Evolutionary conservation across 805 yeast species (phyloP).

Genomic region (Cyberlindnera euphorbiae): DNA sequence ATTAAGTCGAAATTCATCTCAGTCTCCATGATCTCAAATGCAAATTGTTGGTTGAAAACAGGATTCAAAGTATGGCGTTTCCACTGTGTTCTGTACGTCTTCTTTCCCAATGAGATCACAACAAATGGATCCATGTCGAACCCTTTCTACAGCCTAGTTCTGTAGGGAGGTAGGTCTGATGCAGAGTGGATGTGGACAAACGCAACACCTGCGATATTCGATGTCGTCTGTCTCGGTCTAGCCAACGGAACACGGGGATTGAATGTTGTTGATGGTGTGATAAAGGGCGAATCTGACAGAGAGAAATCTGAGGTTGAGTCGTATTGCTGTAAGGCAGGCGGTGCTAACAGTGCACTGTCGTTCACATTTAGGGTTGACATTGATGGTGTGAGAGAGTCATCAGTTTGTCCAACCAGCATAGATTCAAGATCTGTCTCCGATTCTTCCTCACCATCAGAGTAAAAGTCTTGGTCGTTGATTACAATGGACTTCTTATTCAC

Average conservation of each 20-base stretch:
- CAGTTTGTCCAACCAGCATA: conserved; percentile 7
- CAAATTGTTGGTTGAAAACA: conserved; percentile 69
- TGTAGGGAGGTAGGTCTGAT: conserved; percentile 71
- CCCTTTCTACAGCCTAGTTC: conserved; percentile 52
- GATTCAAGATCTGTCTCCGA: conserved; percentile 25
- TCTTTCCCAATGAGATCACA: conserved; percentile 83
- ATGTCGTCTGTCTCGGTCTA: not conserved
- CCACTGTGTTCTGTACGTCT: conserved; percentile 82
- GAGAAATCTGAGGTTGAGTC: conserved; percentile 10
- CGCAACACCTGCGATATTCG: conserved; percentile 50
- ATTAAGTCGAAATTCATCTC: conserved; percentile 64
- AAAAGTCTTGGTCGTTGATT: conserved; percentile 24
- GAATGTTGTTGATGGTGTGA: not conserved
- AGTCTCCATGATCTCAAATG: conserved; percentile 67
- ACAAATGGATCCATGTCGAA: conserved; percentile 98
- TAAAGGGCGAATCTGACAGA: conserved; percentile 1
- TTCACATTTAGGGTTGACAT: not conserved
- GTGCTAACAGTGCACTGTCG: not conserved
- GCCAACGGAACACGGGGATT: not conserved
- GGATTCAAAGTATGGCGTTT: conserved; percentile 81
- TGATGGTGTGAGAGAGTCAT: conserved; percentile 1
- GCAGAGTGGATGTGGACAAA: conserved; percentile 75
- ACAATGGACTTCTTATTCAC: conserved; percentile 4
- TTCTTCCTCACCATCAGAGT: conserved; percentile 22
- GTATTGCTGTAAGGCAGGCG: too few species aligned